Percentiles rank a stretch among this genome's conserved stretches.
phyloP scores from a whole-genome alignment of 768 basidiomycete genomes.

The Trametes elegans region DNA sequence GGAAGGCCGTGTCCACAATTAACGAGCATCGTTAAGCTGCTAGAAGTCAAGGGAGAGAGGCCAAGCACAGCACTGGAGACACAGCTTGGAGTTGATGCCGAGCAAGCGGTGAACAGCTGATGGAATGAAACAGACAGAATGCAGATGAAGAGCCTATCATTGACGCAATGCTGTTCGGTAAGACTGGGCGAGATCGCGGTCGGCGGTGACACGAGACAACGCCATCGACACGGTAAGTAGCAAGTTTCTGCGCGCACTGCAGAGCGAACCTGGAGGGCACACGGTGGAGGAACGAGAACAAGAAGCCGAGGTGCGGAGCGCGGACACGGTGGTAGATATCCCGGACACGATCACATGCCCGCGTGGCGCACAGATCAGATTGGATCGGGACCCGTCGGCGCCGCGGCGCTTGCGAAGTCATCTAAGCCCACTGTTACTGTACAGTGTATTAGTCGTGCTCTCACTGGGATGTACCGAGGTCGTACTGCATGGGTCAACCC shows the following conservation, averaged over 20 bases:
- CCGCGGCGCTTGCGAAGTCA: not conserved
- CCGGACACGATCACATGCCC: slow-evolving; percentile 3
- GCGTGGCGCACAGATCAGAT: not conserved
- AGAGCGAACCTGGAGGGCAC: not conserved
- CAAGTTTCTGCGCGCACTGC: not conserved
- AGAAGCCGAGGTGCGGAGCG: too few species aligned
- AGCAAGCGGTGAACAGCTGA: not conserved
- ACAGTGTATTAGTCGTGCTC: too few species aligned
- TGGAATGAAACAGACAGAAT: not conserved
- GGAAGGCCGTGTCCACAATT: too few species aligned
- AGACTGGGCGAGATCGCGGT: not conserved
- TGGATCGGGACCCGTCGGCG: not conserved
- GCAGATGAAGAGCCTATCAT: not conserved
- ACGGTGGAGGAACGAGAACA: not conserved
- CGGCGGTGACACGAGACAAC: not conserved
- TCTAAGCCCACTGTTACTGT: too few species aligned
- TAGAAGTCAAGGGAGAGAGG: too few species aligned
- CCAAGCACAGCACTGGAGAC: too few species aligned
- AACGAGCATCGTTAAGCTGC: too few species aligned
- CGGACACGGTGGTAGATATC: not conserved
- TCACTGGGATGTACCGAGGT: too few species aligned
- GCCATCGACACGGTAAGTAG: not conserved
- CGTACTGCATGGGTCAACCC: too few species aligned
- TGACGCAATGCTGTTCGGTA: not conserved
- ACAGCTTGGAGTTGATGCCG: not conserved